A percentile compares a stretch with the other conserved stretches of the same genome.
Evolutionary conservation across 306 rosid genomes (phyloP).

Genomic region (Begonia masoniana): DNA sequence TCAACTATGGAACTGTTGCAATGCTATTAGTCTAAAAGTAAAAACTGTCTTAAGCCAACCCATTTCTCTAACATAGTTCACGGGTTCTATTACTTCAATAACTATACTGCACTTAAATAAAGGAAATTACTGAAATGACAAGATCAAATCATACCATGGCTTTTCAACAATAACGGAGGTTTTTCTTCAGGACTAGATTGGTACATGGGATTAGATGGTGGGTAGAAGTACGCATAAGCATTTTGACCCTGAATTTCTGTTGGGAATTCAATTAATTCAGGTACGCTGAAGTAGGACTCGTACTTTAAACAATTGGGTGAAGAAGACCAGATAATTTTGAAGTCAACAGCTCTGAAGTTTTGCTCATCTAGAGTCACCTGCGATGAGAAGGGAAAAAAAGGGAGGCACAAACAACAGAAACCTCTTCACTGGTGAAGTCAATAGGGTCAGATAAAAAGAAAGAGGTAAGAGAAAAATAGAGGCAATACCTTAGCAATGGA

Average conservation of each 20-base stretch:
- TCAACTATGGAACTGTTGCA: too few relatives aligned
- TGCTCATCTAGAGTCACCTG: constrained; percentile 62
- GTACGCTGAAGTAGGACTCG: constrained; percentile 56
- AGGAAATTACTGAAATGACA: constrained; percentile 1
- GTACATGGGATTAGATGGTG: constrained; percentile 56
- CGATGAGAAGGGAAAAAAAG: constrained; percentile 4
- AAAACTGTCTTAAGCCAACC: too few relatives aligned
- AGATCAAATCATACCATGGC: constrained; percentile 59
- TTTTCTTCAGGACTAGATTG: constrained; percentile 56
- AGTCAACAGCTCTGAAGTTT: constrained; percentile 39
- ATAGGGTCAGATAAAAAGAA: background rate
- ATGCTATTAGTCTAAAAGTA: too few relatives aligned
- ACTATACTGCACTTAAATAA: background rate
- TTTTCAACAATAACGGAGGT: constrained; percentile 73
- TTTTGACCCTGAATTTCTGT: constrained; percentile 82
- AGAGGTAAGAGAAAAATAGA: background rate
- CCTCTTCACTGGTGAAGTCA: background rate
- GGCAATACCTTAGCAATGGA: constrained; percentile 68
- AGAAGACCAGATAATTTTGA: constrained; percentile 72
- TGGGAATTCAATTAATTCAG: constrained; percentile 84
- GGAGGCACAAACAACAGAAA: background rate
- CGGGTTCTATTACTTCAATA: too few relatives aligned
- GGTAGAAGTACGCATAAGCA: constrained; percentile 89
- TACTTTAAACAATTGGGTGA: constrained; percentile 65
- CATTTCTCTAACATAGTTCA: too few relatives aligned